Evolutionary conservation across 148 eudicot species (phyloP).

Genomic region (Rhododendron ovatum): DNA sequence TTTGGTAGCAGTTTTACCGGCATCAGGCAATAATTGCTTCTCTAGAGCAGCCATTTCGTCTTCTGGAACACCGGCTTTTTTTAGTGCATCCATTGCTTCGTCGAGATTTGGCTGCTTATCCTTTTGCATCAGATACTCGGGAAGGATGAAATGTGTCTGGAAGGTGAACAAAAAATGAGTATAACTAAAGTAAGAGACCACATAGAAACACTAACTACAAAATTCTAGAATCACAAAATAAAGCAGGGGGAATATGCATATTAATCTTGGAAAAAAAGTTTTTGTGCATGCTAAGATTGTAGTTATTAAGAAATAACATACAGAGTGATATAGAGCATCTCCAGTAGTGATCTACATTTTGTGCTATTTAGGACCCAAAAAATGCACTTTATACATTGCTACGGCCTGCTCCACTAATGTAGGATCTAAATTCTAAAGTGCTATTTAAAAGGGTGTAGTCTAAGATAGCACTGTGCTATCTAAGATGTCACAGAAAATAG

Average conservation of each 20-base stretch:
- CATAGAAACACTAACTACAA: neutral
- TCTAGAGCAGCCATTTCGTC: conserved; percentile 94
- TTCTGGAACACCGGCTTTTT: conserved; percentile 54
- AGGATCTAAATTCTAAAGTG: neutral
- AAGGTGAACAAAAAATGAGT: neutral
- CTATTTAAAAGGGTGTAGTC: neutral
- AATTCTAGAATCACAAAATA: neutral
- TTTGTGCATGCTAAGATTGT: neutral
- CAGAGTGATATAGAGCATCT: neutral
- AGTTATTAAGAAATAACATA: neutral
- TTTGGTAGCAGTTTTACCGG: conserved; percentile 18
- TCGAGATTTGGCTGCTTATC: conserved; percentile 51
- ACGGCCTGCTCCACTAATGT: neutral
- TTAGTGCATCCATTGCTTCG: conserved; percentile 52
- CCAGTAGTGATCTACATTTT: neutral
- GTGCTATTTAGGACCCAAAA: neutral
- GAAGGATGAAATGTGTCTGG: conserved; percentile 47
- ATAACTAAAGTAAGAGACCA: neutral
- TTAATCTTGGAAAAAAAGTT: neutral
- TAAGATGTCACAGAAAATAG: neutral
- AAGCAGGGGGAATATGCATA: neutral
- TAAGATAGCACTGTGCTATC: neutral
- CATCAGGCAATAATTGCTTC: conserved; percentile 57
- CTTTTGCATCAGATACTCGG: conserved; percentile 81
- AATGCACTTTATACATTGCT: neutral